Evolutionary conservation across 1,139 yeast genomes (phyloP), one percentile per base, ranked within the genome.

Genomic region (Hyphopichia pseudoburtonii): DNA sequence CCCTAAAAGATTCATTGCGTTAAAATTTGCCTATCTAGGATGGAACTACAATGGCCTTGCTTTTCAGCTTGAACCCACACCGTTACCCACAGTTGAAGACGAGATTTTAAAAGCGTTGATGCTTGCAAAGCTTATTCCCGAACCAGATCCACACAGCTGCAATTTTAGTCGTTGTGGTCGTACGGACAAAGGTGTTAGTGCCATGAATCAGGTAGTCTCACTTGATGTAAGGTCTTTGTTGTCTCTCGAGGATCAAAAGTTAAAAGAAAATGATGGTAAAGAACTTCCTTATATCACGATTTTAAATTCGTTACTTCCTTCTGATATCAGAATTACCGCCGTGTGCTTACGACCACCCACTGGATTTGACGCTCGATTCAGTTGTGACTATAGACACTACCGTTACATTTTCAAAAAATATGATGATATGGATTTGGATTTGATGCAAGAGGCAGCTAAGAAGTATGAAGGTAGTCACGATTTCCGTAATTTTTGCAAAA

Each of bases 171-270:
- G 98, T 44, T 94, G 98, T 63, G 99, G 99, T 0, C 71, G 99
- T 51, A 92, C 99, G 0, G 99, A 92, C 53, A 83, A 81, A 49
- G 98, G 98, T 11, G 99, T 92, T 5, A 86, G 96, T 64, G 98
- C 99, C 0, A 78, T 92, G 83, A 86, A 88, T 50, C 99, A 92
- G 60, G 98, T 92, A 6, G 83, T 92, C 10, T 82, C 96, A 0
- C 66, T 92, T 29, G 65, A 71, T 17, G 83, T 92, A 17, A 70
- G 99, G 45, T 87, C 97, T 0, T 67, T 72, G 22, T 60, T 92
- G 34, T 52, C 75, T 0, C 55, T 60, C 1, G 73, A 66, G 32
- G 86, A 88, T 36, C 90, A 88, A 46, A 31, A 39, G n/a, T 70
- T 76, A 37, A 68, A 78, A 1, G 61, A 45, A 1, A 74, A 73